Conservation (phyloP, 768 basidiomycete species). For the Kwoniella botswanensis region DNA sequence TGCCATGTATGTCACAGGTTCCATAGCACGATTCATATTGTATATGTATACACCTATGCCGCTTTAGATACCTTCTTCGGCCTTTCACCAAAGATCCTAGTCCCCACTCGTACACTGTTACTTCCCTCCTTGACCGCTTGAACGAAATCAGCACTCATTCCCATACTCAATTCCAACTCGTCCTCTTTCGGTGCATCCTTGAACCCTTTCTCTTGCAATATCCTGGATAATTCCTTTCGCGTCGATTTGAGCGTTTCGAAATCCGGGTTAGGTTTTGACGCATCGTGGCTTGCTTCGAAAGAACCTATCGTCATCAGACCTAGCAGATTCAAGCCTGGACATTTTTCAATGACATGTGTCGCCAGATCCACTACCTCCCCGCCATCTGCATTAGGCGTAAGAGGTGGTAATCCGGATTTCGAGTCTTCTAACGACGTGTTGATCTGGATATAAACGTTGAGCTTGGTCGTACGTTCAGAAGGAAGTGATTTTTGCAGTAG, state of each 20-base stretch:
- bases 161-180: slow-evolving; percentile 68
- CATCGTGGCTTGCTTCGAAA: slow-evolving; percentile 69
- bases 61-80: slow-evolving; percentile 61
- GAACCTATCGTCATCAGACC: slow-evolving; percentile 98
- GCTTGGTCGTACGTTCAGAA: slow-evolving; percentile 64
- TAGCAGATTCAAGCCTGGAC: slow-evolving; percentile 74
- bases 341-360: slow-evolving; percentile 69
- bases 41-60: not conserved
- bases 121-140: slow-evolving; percentile 81
- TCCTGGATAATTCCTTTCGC: slow-evolving; percentile 63
- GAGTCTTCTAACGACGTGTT: slow-evolving; percentile 92
- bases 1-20: not conserved
- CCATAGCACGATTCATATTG: not conserved
- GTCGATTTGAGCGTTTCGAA: slow-evolving; percentile 74
- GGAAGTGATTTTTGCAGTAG: slow-evolving; percentile 74
- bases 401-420: slow-evolving; percentile 82
- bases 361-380: slow-evolving; percentile 71
- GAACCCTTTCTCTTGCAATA: slow-evolving; percentile 31
- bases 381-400: slow-evolving; percentile 50
- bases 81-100: slow-evolving; percentile 82
- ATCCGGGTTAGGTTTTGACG: slow-evolving; percentile 69
- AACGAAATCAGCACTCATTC: slow-evolving; percentile 95
- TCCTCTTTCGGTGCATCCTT: slow-evolving; percentile 32
- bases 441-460: slow-evolving; percentile 86
- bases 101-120: slow-evolving; percentile 87